These are phyloP conservation scores for Capsicum baccatum DNA, from an alignment of 257 asterid genomes.

Conservation along the genomic window DNA sequence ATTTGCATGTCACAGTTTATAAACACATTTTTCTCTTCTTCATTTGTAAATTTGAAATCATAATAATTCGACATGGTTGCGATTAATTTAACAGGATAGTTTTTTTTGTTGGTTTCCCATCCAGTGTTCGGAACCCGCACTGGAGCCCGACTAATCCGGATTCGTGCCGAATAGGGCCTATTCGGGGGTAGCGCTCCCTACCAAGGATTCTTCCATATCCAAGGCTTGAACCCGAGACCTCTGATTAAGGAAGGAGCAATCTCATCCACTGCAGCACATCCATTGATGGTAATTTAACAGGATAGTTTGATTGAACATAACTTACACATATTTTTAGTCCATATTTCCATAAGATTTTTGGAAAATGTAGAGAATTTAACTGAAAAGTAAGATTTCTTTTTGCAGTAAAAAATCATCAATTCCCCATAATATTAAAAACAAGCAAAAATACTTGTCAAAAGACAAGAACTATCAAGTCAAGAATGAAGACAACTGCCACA, in stretches of 20 bases:
- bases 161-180: no score
- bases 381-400: not conserved
- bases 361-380: not conserved
- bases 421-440: not conserved
- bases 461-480: slow-evolving; percentile 8
- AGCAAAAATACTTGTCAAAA: not conserved
- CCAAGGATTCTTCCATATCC: no score
- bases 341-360: not conserved
- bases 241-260: no score
- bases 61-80: not conserved
- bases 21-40: not conserved
- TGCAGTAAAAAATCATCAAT: not conserved
- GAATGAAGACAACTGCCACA: not conserved
- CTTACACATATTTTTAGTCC: not conserved
- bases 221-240: no score
- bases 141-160: no score
- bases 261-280: no score
- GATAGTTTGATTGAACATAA: not conserved
- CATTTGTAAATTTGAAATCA: not conserved
- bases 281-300: not conserved
- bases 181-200: no score
- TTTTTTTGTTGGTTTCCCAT: not conserved
- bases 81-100: not conserved
- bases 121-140: no score
- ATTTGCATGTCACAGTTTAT: not conserved